Percentiles rank a stretch among this genome's conserved stretches.
Conservation (phyloP, 202 grass and related monocot species). For the Panicum hallii region DNA sequence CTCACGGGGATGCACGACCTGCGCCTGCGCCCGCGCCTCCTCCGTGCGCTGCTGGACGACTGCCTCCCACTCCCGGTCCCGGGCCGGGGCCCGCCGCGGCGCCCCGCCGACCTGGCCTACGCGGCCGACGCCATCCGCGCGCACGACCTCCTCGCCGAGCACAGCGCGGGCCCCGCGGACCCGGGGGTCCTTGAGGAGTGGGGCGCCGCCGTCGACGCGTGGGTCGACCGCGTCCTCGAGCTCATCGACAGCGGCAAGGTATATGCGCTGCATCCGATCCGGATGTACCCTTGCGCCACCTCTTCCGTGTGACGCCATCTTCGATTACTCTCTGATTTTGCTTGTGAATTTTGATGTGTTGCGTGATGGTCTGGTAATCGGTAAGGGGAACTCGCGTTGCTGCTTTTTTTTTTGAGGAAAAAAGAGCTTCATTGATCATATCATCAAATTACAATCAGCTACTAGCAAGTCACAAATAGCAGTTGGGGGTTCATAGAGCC, state of each 20-base stretch:
- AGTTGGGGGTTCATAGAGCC: too few species aligned
- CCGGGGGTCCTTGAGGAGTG: slow-evolving; percentile 49
- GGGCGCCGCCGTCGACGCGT: slow-evolving; percentile 55
- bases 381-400: too few species aligned
- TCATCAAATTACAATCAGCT: too few species aligned
- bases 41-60: slow-evolving; percentile 43
- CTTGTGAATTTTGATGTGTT: too few species aligned
- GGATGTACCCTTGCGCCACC: neutral
- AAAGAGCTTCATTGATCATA: too few species aligned
- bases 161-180: neutral
- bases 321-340: too few species aligned
- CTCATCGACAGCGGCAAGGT: slow-evolving; percentile 58
- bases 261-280: neutral
- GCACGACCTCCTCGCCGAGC: slow-evolving; percentile 63
- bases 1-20: slow-evolving; percentile 38
- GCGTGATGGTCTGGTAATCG: too few species aligned
- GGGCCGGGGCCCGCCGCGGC: neutral
- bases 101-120: slow-evolving; percentile 40
- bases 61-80: slow-evolving; percentile 23
- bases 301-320: neutral
- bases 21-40: slow-evolving; percentile 46
- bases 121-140: slow-evolving; percentile 43
- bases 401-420: too few species aligned
- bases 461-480: too few species aligned
- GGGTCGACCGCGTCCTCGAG: slow-evolving; percentile 50